phyloP scores from a whole-genome alignment of 331 rosid genomes.

The Telfairia occidentalis region DNA sequence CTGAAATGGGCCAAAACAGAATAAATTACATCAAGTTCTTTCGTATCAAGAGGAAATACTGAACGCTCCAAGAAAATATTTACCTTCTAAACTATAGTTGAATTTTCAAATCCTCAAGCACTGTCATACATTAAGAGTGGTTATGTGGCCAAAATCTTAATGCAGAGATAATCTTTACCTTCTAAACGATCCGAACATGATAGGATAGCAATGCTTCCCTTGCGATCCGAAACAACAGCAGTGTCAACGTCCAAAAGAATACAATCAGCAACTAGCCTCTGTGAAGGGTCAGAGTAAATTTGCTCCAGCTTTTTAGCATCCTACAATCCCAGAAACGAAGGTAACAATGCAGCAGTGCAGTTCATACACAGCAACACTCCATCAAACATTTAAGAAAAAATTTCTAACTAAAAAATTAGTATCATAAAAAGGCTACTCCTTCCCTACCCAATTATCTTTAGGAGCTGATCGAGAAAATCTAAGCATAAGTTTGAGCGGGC shows the following conservation, averaged over 20 bases:
- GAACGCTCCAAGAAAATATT: background rate
- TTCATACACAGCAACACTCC: background rate
- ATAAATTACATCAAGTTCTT: background rate
- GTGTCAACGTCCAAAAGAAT: conserved; percentile 69
- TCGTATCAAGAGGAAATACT: background rate
- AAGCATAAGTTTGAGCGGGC: background rate
- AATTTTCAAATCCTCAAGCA: background rate
- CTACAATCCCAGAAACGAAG: conserved; percentile 34
- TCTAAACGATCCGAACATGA: conserved; percentile 59
- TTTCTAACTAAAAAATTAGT: conserved; percentile 5
- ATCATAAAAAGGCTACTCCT: background rate
- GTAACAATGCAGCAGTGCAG: conserved; percentile 21
- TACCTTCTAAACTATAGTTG: background rate
- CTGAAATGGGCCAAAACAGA: background rate
- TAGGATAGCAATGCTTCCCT: conserved; percentile 81
- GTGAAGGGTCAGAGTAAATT: conserved; percentile 67
- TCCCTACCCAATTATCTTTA: background rate
- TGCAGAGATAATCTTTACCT: conserved; percentile 33
- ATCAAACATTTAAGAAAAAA: conserved; percentile 6
- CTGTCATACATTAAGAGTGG: background rate
- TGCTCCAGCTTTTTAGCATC: conserved; percentile 67
- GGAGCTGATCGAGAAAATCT: background rate
- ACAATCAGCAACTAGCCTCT: conserved; percentile 89
- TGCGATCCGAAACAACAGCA: conserved; percentile 92
- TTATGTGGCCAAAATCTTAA: background rate